Conservation (phyloP, 768 basidiomycete genomes). For the Phylloporus sp. region DNA sequence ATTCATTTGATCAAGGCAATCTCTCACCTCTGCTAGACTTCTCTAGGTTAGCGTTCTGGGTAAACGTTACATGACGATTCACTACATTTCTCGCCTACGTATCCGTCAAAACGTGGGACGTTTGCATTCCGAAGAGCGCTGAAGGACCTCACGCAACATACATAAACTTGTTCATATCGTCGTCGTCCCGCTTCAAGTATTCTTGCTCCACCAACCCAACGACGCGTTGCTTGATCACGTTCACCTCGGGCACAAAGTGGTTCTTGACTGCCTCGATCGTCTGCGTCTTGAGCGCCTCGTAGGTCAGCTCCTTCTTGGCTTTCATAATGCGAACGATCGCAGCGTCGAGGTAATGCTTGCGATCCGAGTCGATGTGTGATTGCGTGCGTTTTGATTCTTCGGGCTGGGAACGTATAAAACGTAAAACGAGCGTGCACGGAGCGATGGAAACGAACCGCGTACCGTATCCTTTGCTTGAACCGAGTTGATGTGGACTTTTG, state of each 20-base stretch:
- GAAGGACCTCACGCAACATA: conserved; percentile 62
- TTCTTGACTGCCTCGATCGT: conserved; percentile 84
- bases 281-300: conserved; percentile 74
- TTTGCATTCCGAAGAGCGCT: neutral
- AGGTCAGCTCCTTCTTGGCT: conserved; percentile 74
- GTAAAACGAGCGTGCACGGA: neutral
- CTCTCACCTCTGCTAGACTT: neutral
- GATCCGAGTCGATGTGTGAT: conserved; percentile 78
- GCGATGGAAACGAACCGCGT: conserved; percentile 25
- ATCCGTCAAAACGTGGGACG: neutral
- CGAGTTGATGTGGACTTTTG: conserved; percentile 88
- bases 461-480: conserved; percentile 94
- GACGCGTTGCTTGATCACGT: conserved; percentile 80
- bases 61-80: neutral
- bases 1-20: neutral
- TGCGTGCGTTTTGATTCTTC: conserved; percentile 86
- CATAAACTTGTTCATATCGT: conserved; percentile 64
- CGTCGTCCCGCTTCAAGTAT: conserved; percentile 74
- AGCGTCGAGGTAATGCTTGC: conserved; percentile 81
- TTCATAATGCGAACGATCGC: conserved; percentile 99
- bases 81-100: neutral
- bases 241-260: conserved; percentile 82
- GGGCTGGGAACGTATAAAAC: conserved; percentile 41
- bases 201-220: conserved; percentile 80
- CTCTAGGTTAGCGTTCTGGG: neutral